Evolutionary conservation across 805 yeast genomes (phyloP), one percentile per base, ranked within the genome.

Genomic region (Teunomyces pallodes): DNA sequence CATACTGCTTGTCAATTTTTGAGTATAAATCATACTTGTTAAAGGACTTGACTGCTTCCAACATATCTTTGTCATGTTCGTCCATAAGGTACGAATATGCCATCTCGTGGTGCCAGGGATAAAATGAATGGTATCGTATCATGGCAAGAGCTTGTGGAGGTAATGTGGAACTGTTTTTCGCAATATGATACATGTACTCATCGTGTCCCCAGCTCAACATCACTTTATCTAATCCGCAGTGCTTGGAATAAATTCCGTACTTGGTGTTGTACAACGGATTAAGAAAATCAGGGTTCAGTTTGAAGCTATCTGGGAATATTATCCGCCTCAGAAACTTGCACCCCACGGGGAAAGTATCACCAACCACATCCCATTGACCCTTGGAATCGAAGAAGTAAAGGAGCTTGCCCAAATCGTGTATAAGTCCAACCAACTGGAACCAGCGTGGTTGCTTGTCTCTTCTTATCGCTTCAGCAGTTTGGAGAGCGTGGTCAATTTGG

Each of bases 331-430:
- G 82, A 57, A 75, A 84, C 49, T 75, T 75, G 61, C 90, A 84
- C 2, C 90, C 90, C 24, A 84, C 87, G 0, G 90, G 87, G 57
- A 84, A 84, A 2, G 90, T 84, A 59, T 84, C 90, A 5, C 90
- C 90, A 16, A 84, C 90, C 28, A 84, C 90, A 59, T 84, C 89
- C 90, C 90, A 84, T 61, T 84, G 90, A 6, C 90, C 90, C 55
- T 80, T 74, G 10, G 88, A 83, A 55, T 83, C 89, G 57, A 79
- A 84, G 54, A 84, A 84, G 60, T 84, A 84, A 13, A 84, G 68
- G 13, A 84, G 70, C 57, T 84, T 84, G 0, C 90, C 90, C 50
- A 84, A 66, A 60, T 84, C 90, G 58, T 84, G 90, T 36, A 84
- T 82, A 29, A 84, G 65, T 1, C 90, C 90, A 6, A 84, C 88